phyloP scores from a whole-genome alignment of 2,329 filamentous ascomycete species.

The Ascochyta clinopodiicola region DNA sequence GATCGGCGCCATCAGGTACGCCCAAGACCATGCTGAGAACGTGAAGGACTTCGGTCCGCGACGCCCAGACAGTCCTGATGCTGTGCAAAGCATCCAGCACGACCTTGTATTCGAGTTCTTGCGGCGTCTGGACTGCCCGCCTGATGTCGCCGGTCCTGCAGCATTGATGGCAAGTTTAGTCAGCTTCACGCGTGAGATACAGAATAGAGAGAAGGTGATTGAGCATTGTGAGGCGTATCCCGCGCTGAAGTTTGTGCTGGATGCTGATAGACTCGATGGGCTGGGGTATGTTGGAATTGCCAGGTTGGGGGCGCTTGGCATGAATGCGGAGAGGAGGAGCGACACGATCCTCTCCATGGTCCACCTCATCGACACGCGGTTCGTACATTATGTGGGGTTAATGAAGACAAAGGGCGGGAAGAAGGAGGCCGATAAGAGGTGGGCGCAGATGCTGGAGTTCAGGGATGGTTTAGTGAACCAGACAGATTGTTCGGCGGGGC shows the following conservation, averaged over 20 bases:
- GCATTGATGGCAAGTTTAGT: conserved; percentile 76
- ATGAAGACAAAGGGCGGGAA: conserved; percentile 31
- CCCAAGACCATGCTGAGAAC: conserved; percentile 18
- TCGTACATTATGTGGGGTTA: conserved; percentile 13
- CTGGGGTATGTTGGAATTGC: conserved; percentile 84
- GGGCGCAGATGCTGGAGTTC: conserved; percentile 22
- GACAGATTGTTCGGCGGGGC: conserved; percentile 17
- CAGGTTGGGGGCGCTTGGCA: conserved; percentile 73
- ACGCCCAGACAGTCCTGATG: neutral
- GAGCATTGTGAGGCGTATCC: conserved; percentile 62
- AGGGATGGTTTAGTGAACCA: conserved; percentile 12
- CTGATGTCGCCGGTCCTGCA: conserved; percentile 67
- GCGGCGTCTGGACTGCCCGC: conserved; percentile 61
- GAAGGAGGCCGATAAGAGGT: conserved; percentile 22
- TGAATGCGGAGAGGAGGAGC: conserved; percentile 58
- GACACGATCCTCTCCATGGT: conserved; percentile 41
- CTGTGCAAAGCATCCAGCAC: conserved; percentile 53
- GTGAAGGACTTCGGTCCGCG: conserved; percentile 35
- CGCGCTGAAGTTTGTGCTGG: conserved; percentile 83
- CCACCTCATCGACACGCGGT: conserved; percentile 17
- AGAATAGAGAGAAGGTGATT: conserved; percentile 63
- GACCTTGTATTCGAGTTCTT: conserved; percentile 59
- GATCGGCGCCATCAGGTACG: conserved; percentile 81
- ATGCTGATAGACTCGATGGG: conserved; percentile 86
- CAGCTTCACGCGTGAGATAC: conserved; percentile 76